Base-by-base conservation (phyloP, 352 stramenopile species). In the Phytophthora megakarya region DNA sequence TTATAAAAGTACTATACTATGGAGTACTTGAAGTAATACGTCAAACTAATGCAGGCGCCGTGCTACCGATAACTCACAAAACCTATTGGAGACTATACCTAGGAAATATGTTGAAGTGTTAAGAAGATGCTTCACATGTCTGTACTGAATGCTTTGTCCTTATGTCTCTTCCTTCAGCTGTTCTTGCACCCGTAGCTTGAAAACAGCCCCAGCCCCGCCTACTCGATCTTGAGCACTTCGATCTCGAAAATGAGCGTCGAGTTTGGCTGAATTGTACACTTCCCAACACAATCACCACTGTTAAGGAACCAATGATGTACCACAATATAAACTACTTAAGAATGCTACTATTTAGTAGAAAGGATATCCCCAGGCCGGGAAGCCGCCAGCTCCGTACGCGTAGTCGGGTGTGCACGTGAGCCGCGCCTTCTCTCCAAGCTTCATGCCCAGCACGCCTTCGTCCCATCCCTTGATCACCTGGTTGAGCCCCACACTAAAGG, bases 381-480 rank as follows among this genome's bases (percentile, higher is more conserved):
- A 99, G 26, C 95, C 96, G 12, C 78, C 69, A 0, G 80, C 65
- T 46, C 96, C 96, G 76, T 98, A 99, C 48, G 94, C 95, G 78
- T 98, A 98, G 79, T 98, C 94, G 16, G 93, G 92, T 18, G 90
- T 90, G 70, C 92, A 98, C 56, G 90, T 96, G 56, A 99, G 88
- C 35, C 82, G 91, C 28, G 94, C 89, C 33, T 79, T 77, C 73
- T 99, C 96, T 25, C 93, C 94, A 18, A 98, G 68, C 37, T 86
- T 86, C 90, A 95, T 93, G 44, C 67, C 52, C 18, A 89, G 53
- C 23, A 98, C 91, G 19, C 88, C 82, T 70, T 98, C 92, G 67
- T 98, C 96, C 96, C 96, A 99, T 39, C 93, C 96, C 53, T 94
- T 96, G 73, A 98, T 99, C 52, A 99, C 96, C 45, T 93, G 76